Evolutionary conservation across 2,329 filamentous ascomycete genomes (phyloP).

Genomic region (Raffaelea arxii): DNA sequence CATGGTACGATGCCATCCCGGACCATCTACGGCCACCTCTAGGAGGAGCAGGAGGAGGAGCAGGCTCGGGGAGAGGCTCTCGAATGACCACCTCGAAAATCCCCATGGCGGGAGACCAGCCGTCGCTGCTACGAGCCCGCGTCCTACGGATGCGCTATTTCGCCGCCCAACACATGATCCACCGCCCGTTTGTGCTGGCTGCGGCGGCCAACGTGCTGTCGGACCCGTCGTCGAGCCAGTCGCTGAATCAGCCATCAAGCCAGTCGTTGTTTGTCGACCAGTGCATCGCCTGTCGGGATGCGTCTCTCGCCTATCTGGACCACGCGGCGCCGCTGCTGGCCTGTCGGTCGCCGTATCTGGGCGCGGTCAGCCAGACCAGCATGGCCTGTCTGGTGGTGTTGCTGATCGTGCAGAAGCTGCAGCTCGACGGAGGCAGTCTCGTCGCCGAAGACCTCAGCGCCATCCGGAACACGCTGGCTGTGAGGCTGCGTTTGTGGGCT

Average conservation of each 20-base stretch:
- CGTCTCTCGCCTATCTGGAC: constrained; percentile 24
- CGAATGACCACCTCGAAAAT: not conserved
- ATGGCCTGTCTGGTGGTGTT: constrained; percentile 24
- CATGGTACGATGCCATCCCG: constrained; percentile 27
- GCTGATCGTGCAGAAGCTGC: constrained; percentile 17
- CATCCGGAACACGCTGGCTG: constrained; percentile 16
- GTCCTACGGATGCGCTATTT: constrained; percentile 68
- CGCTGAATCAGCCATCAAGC: no score
- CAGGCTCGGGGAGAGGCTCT: not conserved
- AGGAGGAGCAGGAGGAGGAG: constrained; percentile 16
- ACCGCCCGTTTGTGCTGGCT: constrained; percentile 45
- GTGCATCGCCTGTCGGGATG: constrained; percentile 24
- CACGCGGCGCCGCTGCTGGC: constrained; percentile 25
- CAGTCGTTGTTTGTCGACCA: constrained; percentile 23
- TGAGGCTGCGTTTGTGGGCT: constrained; percentile 22
- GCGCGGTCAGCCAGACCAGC: constrained; percentile 25
- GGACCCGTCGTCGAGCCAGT: not conserved
- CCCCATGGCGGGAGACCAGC: not conserved
- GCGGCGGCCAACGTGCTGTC: constrained; percentile 12
- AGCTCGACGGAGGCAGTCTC: not conserved
- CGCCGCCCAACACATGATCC: constrained; percentile 59
- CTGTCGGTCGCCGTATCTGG: constrained; percentile 27
- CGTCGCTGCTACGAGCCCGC: constrained; percentile 29
- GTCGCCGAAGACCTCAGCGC: not conserved
- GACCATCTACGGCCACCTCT: constrained; percentile 36